A percentile compares a stretch with the other conserved stretches of the same genome.
These are phyloP conservation scores for Cordyceps fumosorosea DNA, from an alignment of 2,329 filamentous ascomycete genomes.

Conservation along the genomic window DNA sequence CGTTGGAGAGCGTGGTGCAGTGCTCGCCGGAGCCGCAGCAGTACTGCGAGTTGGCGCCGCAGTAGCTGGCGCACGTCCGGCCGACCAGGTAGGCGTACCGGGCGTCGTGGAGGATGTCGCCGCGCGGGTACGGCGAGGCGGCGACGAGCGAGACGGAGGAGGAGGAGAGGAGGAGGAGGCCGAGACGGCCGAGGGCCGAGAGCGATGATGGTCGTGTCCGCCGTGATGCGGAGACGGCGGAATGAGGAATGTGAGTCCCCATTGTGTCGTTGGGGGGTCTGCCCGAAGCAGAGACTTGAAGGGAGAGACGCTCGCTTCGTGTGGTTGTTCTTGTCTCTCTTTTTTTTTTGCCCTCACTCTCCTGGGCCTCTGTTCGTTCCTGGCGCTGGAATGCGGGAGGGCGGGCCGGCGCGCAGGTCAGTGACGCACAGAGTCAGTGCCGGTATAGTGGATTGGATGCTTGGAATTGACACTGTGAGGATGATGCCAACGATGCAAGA, in stretches of 20 bases:
- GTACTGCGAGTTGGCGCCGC: slow-evolving; percentile 48
- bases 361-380: neutral
- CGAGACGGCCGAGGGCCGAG: neutral
- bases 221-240: neutral
- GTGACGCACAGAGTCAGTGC: neutral
- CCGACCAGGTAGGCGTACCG: slow-evolving; percentile 46
- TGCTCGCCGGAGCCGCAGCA: slow-evolving; percentile 45
- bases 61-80: slow-evolving; percentile 45
- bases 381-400: slow-evolving; percentile 13
- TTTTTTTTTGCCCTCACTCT: neutral
- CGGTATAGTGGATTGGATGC: neutral
- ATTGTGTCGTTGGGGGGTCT: neutral
- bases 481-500: neutral
- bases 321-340: neutral
- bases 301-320: neutral
- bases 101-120: slow-evolving; percentile 34
- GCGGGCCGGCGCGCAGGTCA: slow-evolving; percentile 2
- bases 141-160: slow-evolving; percentile 23
- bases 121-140: slow-evolving; percentile 44
- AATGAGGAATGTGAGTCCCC: slow-evolving; percentile 13
- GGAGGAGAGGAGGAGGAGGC: slow-evolving; percentile 32
- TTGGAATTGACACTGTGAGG: neutral
- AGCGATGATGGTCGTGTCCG: slow-evolving; percentile 4
- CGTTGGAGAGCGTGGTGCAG: slow-evolving; percentile 44
- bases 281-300: slow-evolving; percentile 2